Evolutionary conservation across 2,329 filamentous ascomycete species (phyloP), one percentile per base, ranked within the genome.

Genomic region (Aspergillus sp.): DNA sequence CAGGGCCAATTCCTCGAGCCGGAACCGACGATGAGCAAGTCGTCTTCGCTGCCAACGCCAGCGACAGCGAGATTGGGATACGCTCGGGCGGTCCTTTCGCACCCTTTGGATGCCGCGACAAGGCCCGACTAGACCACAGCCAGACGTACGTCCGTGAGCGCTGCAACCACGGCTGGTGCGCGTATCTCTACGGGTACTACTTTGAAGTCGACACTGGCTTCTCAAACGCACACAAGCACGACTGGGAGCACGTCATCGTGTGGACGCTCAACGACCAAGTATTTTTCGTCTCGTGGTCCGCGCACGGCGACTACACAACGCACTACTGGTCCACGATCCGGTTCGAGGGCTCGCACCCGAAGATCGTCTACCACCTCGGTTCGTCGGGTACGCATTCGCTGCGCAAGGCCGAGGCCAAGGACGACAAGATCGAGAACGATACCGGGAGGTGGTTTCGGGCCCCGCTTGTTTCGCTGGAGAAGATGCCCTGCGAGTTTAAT

Each of bases 101-200:
- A 10, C 48, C 22, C 41, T 32, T 10, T 22, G 48, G 42, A 19
- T 50, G 48, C 41, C 48, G 48, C 48, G 41, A 50, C 41, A 20
- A 19, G 38, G 17, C 8, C 30, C 40, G 48, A 14, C 48, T 50
- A 9, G 48, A 50, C 13, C 41, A 45, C 48, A 50, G 48, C 42
- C 48, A 50, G 48, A 50, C 48, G 19, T 50, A 50, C 48, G 48
- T 50, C 26, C 48, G 41, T 8, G 48, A 50, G 48, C 48, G 48
- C 30, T 50, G 48, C 48, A 50, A 50, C 19, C 48, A 45, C 48
- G 48, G 48, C 5, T 50, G 48, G 48, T 50, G 48, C 48, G 48
- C 48, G 48, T 45, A 50, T 16, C 6, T 50, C 32, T 50, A 50
- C 42, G 48, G 30, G n/a, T 50, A 50, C 48, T 50, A 50, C 48